phyloP scores from a whole-genome alignment of 805 yeast genomes.

The Schwanniomyces sp. region DNA sequence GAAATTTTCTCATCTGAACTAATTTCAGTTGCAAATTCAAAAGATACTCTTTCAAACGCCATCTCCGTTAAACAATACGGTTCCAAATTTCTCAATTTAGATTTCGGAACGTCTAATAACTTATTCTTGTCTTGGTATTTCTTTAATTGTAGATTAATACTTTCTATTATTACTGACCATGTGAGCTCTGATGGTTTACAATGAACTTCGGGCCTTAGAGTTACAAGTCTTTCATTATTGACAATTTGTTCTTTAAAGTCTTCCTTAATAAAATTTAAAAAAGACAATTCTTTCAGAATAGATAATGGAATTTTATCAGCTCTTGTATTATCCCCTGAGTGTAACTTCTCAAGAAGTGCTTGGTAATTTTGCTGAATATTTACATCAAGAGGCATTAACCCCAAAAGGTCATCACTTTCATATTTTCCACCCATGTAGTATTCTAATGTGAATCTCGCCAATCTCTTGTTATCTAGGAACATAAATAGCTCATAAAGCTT shows the following conservation, averaged over 20 bases:
- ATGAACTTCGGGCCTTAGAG: slow-evolving; percentile 7
- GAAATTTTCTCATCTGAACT: not conserved
- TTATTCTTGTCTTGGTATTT: slow-evolving; percentile 31
- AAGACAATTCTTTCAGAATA: slow-evolving; percentile 18
- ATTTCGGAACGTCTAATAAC: slow-evolving; percentile 33
- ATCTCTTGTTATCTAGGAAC: slow-evolving; percentile 46
- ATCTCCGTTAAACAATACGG: slow-evolving; percentile 51
- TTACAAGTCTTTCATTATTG: slow-evolving; percentile 6
- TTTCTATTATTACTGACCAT: slow-evolving; percentile 30
- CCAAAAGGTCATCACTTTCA: slow-evolving; percentile 42
- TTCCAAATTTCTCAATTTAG: slow-evolving; percentile 47
- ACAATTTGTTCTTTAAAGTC: slow-evolving; percentile 27
- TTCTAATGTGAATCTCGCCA: slow-evolving; percentile 60
- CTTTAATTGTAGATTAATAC: slow-evolving; percentile 34
- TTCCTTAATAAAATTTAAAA: slow-evolving; percentile 28
- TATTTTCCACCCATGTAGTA: slow-evolving; percentile 47
- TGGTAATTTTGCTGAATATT: slow-evolving; percentile 8
- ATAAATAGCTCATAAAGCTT: slow-evolving; percentile 51
- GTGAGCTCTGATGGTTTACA: slow-evolving; percentile 1
- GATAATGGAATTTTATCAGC: slow-evolving; percentile 3
- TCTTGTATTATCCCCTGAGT: slow-evolving; percentile 4
- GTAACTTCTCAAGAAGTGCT: slow-evolving; percentile 25
- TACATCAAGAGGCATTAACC: slow-evolving; percentile 24
- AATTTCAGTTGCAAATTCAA: slow-evolving; percentile 18
- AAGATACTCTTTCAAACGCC: slow-evolving; percentile 46